Evolutionary conservation across 305 asterid genomes (phyloP), one percentile per base, ranked within the genome.

Genomic region (Salvia sclarea): DNA sequence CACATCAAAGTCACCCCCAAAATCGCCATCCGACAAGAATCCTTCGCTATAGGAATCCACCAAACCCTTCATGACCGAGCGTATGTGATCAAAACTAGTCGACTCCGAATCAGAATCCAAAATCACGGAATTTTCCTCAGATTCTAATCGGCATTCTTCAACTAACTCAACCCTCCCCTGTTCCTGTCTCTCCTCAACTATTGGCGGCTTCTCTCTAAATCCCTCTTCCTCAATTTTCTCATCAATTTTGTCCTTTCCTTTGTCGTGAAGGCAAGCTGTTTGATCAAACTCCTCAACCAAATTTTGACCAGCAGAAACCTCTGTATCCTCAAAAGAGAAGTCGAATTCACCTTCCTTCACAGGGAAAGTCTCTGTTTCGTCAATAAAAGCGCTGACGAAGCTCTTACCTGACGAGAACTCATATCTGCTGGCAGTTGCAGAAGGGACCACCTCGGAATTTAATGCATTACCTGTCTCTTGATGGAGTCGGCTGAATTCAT

Each of bases 11-110:
- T 76, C 86, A 16, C 56, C 80, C 10, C 59, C 88, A 30, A 85
- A 87, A 72, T 83, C 90, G 12, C 80, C 80, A 63, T 84, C 96
- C 0, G 86, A 84, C 16, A 86, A 65, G 75, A 94, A 91, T 0
- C 80, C 86, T 18, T 82, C 85, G 18, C 78, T 75, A 33, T 63
- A 66, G 9, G 88, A 78, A 74, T 80, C 84, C 21, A 77, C 79
- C 8, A 75, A 68, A n/a, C 68, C 55, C 60, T 68, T 75, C 79
- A 74, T 68, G 12, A 74, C 77, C 0, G 80, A 78, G 48, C 68
- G 69, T 6, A 59, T 43, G 16, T 69, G 82, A 41, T 77, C 85
- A 17, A 65, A 71, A 33, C 73, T 66, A 3, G 74, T 41, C 0
- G 82, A 79, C 43, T 80, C 83, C 0, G 80, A 47, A 65, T 70